These are phyloP conservation scores for Tinospora cordifolia DNA, from an alignment of 164 flowering plant species.

Conservation along the genomic window DNA sequence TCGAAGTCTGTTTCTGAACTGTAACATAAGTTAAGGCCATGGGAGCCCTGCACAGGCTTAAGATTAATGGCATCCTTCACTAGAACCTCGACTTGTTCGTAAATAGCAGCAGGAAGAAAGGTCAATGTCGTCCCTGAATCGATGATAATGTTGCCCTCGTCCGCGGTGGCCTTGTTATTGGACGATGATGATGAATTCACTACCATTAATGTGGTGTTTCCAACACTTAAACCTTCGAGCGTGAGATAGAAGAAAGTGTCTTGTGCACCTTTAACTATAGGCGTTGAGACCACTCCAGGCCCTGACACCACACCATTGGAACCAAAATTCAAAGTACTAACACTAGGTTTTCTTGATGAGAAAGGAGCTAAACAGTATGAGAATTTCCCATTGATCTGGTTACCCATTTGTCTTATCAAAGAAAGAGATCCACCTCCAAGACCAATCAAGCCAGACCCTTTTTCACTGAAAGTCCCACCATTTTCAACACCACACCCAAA, in stretches of 20 bases:
- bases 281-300: constrained; percentile 30
- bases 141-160: constrained; percentile 43
- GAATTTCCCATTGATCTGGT: constrained; percentile 36
- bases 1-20: neutral
- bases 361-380: constrained; percentile 51
- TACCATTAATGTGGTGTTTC: no score
- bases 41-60: neutral
- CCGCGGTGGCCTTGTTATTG: no score
- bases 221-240: constrained; percentile 38
- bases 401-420: constrained; percentile 29
- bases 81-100: constrained; percentile 11
- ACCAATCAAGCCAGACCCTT: constrained; percentile 44
- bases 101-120: constrained; percentile 14
- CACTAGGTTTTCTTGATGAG: neutral
- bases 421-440: constrained; percentile 46
- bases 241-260: constrained; percentile 36
- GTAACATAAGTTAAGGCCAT: constrained; percentile 17
- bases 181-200: no score
- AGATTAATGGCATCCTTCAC: constrained; percentile 6
- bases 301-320: constrained; percentile 25
- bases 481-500: constrained; percentile 54
- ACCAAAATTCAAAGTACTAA: constrained; percentile 42
- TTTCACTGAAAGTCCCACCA: constrained; percentile 26
- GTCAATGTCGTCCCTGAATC: constrained; percentile 61
- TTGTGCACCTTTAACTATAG: constrained; percentile 11